These are phyloP conservation scores for Alternaria triticina DNA, from an alignment of 2,329 filamentous ascomycete species.

Conservation along the genomic window DNA sequence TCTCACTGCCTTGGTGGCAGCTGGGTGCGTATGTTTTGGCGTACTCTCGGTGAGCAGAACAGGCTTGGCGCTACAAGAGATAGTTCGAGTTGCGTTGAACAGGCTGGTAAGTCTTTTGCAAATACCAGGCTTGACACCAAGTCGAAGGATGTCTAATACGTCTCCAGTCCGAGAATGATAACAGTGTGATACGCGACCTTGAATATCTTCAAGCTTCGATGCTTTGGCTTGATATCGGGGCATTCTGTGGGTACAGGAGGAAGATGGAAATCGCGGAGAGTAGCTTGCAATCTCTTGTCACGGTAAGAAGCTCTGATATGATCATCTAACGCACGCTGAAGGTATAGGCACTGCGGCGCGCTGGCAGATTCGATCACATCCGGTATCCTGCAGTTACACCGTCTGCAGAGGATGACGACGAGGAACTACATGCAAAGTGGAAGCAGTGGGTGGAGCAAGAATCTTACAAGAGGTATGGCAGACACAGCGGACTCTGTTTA, in stretches of 20 bases:
- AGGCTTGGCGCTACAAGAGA: conserved; percentile 38
- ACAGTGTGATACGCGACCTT: conserved; percentile 51
- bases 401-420: conserved; percentile 23
- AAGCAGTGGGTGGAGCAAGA: conserved; percentile 66
- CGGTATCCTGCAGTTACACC: background rate
- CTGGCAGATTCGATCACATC: conserved; percentile 63
- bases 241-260: conserved; percentile 63
- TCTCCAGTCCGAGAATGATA: conserved; percentile 31
- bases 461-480: conserved; percentile 61
- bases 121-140: background rate
- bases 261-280: conserved; percentile 65
- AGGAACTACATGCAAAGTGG: conserved; percentile 68
- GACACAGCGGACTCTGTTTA: background rate
- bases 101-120: conserved; percentile 11
- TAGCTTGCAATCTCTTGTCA: conserved; percentile 58
- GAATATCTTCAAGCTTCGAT: conserved; percentile 60
- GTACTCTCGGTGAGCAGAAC: conserved; percentile 39
- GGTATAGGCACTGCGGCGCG: conserved; percentile 56
- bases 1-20: conserved; percentile 36
- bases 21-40: conserved; percentile 43
- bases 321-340: background rate
- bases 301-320: conserved; percentile 18
- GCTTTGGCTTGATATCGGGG: conserved; percentile 58
- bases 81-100: conserved; percentile 36
- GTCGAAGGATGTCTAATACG: background rate